These are phyloP conservation scores for Eucalyptus cloeziana DNA, from an alignment of 345 rosid species.

Conservation along the genomic window DNA sequence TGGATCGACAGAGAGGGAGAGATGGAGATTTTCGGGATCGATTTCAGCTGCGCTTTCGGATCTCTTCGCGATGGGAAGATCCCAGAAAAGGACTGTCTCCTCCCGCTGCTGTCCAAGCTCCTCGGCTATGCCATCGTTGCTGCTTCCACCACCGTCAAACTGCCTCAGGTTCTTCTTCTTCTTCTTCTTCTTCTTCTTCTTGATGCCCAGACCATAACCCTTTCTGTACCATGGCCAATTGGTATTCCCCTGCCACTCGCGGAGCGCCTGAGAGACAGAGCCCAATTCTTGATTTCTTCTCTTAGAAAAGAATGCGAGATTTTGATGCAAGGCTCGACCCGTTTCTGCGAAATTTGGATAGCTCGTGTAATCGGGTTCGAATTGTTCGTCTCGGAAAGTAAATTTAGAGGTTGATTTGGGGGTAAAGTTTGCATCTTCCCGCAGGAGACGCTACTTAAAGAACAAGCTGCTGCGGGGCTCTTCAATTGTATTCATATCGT, in stretches of 20 bases:
- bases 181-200: neutral
- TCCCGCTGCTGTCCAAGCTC: slow-evolving; percentile 89
- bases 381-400: neutral
- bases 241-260: neutral
- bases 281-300: neutral
- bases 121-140: slow-evolving; percentile 90
- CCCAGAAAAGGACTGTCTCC: slow-evolving; percentile 70
- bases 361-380: neutral
- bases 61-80: slow-evolving; percentile 45
- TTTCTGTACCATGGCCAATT: neutral
- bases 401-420: neutral
- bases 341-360: neutral
- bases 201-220: neutral
- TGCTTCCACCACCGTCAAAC: slow-evolving; percentile 90
- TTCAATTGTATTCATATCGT: neutral
- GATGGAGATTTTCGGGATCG: slow-evolving; percentile 42
- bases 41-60: slow-evolving; percentile 61
- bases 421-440: neutral
- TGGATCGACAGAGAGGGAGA: neutral
- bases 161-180: slow-evolving; percentile 54
- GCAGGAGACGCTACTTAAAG: neutral
- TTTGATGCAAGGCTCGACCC: neutral
- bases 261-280: neutral
- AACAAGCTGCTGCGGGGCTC: neutral
- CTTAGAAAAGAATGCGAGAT: neutral